Base-by-base conservation (phyloP, 768 basidiomycete genomes). In the Podaxis sp. region DNA sequence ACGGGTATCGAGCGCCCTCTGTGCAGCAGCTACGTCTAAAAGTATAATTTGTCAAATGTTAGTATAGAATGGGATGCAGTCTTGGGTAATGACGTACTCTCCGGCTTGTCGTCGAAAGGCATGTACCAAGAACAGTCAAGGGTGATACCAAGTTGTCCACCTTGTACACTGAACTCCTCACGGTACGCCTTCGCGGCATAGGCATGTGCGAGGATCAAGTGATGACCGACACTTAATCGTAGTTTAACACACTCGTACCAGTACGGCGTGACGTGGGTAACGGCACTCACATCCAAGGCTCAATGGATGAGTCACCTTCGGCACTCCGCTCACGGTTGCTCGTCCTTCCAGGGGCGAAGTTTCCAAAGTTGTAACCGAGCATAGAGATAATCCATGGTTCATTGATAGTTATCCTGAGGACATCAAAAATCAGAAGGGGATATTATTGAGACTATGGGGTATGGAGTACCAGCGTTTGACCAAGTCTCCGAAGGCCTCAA, bases 111-210 rank as follows among this genome's bases (percentile, higher is more conserved):
- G 65, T 89, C 84, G 65, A 84, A 90, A 7, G 91, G 90, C 65
- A 87, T 81, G 53, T 82, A 80, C 82, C 84, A 88, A 62, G 84
- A 79, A 13, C 84, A 83, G 66, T 90, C 89, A 46, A 91, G 77
- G 0, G 90, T 91, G 69, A 93, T 87, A 2, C 89, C 90, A 66
- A 91, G 88, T 48, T 75, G 70, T 15, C 89, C 91, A 10, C 79
- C 77, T 67, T 89, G 85, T 0, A 63, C 68, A 1, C 76, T 64
- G 80, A 78, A 85, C 86, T 84, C 71, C 10, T 85, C 78, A 37
- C 87, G 83, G 70, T 91, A 91, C 12, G 83, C 70, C 68, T 89
- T 82, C 48, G 82, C 83, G 4, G 87, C 86, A 64, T 83, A 75
- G 4, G 87, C 89, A 65, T 92, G 91, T 0, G 90, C 78, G 17